Base-by-base conservation (phyloP, 2,329 filamentous ascomycete genomes). In the Aureobasidium sp. region DNA sequence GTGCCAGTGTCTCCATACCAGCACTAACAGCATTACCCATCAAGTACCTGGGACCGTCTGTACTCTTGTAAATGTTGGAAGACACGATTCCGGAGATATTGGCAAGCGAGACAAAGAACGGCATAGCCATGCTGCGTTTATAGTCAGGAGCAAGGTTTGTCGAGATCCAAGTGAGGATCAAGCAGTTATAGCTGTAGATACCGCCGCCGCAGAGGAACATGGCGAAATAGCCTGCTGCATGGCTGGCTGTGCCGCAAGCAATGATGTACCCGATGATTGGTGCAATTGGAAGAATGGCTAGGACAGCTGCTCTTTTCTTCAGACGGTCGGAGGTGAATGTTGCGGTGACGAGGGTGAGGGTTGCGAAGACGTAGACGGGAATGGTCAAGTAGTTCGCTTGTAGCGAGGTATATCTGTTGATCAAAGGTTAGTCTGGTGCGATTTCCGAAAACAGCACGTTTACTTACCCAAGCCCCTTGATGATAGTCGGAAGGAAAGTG, bases 401-500 rank as follows among this genome's bases (percentile, higher is more conserved):
- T 8, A 72, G 59, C 4, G 67, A 65, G 37, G 67, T 64, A 39
- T 67, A 66, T 34, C 59, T 64, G 42, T 34, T 23, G 9, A 15
- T 13, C 0, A n/a, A 4, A 29, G 0, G n/a, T 47, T 13, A 47
- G 41, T 46, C 32, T 32, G 2, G n/a, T 51, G 7, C 6, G 10
- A 6, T 34, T 10, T 4, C 9, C 2, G 5, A 9, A 1, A 32
- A 13, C 9, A 44, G 8, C 20, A 12, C 6, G 29, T 32, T 50
- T 17, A 44, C 61, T 69, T 27, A 68, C 72, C 64, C 75, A 70
- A 66, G 66, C 66, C 64, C 75, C 64, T 17, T 70, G 69, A 68
- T 71, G 69, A 72, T 75, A 42, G 73, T 74, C 12, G 68, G 74
- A 63, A 75, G 64, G 64, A 75, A 75, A 2, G 68, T 69, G 20